Conservation (phyloP, 345 rosid species). For the Populus deltoides region DNA sequence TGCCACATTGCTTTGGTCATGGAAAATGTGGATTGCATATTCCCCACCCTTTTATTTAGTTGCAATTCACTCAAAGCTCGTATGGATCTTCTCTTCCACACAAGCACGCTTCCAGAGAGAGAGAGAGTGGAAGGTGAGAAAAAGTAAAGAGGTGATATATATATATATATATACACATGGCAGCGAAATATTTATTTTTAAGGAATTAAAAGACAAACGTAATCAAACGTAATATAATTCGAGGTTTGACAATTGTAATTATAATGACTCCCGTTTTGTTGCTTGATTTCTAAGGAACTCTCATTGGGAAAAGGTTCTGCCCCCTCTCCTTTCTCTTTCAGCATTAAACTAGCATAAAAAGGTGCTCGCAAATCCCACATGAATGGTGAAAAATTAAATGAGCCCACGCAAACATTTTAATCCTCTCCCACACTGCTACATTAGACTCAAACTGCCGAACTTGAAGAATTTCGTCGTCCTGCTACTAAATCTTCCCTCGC, state of each 20-base stretch:
- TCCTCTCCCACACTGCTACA: slow-evolving; percentile 8
- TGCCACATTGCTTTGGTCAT: slow-evolving; percentile 41
- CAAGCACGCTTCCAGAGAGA: slow-evolving; percentile 13
- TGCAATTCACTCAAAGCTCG: slow-evolving; percentile 32
- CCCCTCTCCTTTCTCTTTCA: slow-evolving; percentile 10
- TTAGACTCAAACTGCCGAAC: slow-evolving; percentile 17
- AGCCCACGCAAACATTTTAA: slow-evolving; percentile 1
- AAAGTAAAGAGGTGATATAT: background rate
- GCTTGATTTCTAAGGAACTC: slow-evolving; percentile 52
- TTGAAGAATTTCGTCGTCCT: background rate
- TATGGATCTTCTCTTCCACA: slow-evolving; percentile 19
- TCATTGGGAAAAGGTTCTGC: slow-evolving; percentile 46
- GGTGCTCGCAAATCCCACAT: slow-evolving; percentile 29
- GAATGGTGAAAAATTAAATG: slow-evolving; percentile 1
- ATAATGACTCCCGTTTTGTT: slow-evolving; percentile 24
- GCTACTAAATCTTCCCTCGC: background rate
- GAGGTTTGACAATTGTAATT: slow-evolving; percentile 30
- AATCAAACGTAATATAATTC: slow-evolving; percentile 41
- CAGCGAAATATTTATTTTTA: background rate
- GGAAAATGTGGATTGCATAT: slow-evolving; percentile 40
- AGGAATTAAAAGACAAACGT: slow-evolving; percentile 13
- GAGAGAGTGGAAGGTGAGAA: background rate
- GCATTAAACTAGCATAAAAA: slow-evolving; percentile 32
- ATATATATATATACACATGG: background rate
- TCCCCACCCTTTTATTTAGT: slow-evolving; percentile 33